These are phyloP conservation scores for Hanseniaspora clermontiae DNA, from an alignment of 805 yeast species.

Conservation along the genomic window DNA sequence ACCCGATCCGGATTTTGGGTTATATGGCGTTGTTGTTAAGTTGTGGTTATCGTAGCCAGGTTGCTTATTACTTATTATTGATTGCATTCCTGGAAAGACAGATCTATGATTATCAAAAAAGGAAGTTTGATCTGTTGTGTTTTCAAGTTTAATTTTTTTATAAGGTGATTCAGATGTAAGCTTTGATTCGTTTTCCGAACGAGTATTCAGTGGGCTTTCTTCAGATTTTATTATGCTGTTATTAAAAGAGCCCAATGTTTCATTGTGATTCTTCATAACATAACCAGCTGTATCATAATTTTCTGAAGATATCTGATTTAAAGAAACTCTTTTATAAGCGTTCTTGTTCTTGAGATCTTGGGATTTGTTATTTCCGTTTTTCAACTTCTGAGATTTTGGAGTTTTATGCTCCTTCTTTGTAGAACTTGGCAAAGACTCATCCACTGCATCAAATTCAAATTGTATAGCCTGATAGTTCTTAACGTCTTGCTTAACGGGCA, in stretches of 20 bases:
- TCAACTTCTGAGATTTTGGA: conserved; percentile 14
- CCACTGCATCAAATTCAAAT: conserved; percentile 3
- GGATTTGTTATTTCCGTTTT: conserved; percentile 22
- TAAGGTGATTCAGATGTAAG: neutral
- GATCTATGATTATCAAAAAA: neutral
- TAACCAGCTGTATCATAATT: conserved; percentile 12
- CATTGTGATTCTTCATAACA: neutral
- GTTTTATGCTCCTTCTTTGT: neutral
- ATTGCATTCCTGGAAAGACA: neutral
- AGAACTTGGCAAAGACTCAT: neutral
- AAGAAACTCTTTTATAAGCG: conserved; percentile 15
- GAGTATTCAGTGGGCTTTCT: neutral
- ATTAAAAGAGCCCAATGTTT: neutral
- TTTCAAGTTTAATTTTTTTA: neutral
- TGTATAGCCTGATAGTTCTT: conserved; percentile 21
- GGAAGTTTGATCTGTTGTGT: neutral
- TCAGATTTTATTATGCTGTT: neutral
- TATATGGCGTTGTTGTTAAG: conserved; percentile 18
- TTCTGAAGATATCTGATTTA: conserved; percentile 16
- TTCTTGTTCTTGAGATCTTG: conserved; percentile 15
- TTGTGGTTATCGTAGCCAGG: conserved; percentile 17
- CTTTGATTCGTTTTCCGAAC: neutral
- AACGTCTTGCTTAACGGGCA: conserved; percentile 27
- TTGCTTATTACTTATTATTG: neutral
- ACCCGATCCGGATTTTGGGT: conserved; percentile 18